These are phyloP conservation scores for Verticillium tricorpus DNA, from an alignment of 2,329 filamentous ascomycete species.

Conservation along the genomic window DNA sequence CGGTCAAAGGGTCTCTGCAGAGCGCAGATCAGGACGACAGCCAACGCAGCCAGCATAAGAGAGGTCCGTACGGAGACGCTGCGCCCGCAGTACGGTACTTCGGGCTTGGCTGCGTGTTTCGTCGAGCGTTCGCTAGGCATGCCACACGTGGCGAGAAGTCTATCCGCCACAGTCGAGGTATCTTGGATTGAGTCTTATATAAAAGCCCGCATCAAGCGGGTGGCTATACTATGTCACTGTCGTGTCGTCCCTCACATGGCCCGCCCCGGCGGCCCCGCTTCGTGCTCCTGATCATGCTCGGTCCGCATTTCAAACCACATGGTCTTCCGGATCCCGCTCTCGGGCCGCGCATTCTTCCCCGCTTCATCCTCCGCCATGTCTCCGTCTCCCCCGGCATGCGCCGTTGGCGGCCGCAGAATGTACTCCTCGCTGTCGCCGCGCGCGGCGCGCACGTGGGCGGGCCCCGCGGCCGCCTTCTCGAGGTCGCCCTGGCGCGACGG, in stretches of 20 bases:
- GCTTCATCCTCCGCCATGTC: conserved; percentile 1
- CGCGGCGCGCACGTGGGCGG: conserved; percentile 18
- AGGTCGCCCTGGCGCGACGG: conserved; percentile 17
- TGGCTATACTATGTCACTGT: not conserved
- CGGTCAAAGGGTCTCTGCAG: too few species aligned
- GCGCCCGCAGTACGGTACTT: too few species aligned
- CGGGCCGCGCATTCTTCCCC: conserved; percentile 6
- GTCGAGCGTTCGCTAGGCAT: too few species aligned
- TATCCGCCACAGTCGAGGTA: too few species aligned
- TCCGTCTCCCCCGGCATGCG: conserved; percentile 1
- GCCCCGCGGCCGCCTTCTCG: conserved; percentile 19
- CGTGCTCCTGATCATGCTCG: conserved; percentile 23
- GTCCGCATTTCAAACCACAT: conserved; percentile 30
- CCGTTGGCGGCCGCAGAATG: conserved; percentile 21
- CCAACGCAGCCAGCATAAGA: too few species aligned
- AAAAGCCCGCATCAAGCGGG: not conserved
- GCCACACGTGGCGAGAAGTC: too few species aligned
- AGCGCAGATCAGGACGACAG: too few species aligned
- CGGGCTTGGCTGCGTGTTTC: too few species aligned
- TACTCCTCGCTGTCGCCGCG: conserved; percentile 29
- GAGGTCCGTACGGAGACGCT: too few species aligned
- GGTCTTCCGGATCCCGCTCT: conserved; percentile 28
- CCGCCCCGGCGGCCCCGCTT: not conserved
- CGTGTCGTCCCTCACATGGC: not conserved
- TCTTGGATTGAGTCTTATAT: not conserved